Evolutionary conservation across 2,329 filamentous ascomycete genomes (phyloP).

Genomic region (Nigrospora sphaerica): DNA sequence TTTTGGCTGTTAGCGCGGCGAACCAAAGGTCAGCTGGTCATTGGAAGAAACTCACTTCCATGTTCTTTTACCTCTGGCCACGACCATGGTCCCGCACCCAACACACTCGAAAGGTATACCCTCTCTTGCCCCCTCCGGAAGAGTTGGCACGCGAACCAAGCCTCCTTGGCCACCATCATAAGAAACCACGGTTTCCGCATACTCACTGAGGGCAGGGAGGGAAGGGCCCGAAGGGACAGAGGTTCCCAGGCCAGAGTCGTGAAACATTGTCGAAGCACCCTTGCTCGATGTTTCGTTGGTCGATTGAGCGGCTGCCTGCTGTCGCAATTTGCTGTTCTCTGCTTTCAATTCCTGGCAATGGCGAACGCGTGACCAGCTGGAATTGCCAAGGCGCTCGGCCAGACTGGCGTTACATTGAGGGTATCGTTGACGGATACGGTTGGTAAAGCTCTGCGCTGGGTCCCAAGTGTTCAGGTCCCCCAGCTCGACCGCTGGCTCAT

Average conservation of each 20-base stretch:
- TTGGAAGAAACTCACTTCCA: conserved; percentile 4
- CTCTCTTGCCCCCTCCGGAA: conserved; percentile 4
- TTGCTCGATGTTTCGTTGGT: too few species aligned
- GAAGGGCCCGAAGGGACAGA: conserved; percentile 1
- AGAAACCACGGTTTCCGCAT: conserved; percentile 7
- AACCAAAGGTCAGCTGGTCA: too few species aligned
- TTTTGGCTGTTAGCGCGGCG: background rate
- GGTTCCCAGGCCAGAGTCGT: conserved; percentile 2
- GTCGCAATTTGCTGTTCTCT: background rate
- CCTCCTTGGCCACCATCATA: conserved; percentile 5
- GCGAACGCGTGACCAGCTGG: conserved; percentile 1
- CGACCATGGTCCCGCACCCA: conserved; percentile 3
- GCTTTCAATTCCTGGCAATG: background rate
- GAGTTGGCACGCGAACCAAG: conserved; percentile 4
- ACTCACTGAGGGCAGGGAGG: background rate
- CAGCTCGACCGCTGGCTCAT: conserved; percentile 3
- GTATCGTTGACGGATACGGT: conserved; percentile 4
- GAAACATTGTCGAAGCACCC: conserved; percentile 1
- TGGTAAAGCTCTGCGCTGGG: conserved; percentile 3
- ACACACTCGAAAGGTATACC: conserved; percentile 3
- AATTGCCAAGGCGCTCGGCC: background rate
- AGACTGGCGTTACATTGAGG: conserved; percentile 1
- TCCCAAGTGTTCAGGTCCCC: background rate
- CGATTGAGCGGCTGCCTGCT: background rate
- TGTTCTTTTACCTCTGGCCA: conserved; percentile 1